Evolutionary conservation across 2,329 filamentous ascomycete genomes (phyloP).

Genomic region (Dactylella cylindrospora): DNA sequence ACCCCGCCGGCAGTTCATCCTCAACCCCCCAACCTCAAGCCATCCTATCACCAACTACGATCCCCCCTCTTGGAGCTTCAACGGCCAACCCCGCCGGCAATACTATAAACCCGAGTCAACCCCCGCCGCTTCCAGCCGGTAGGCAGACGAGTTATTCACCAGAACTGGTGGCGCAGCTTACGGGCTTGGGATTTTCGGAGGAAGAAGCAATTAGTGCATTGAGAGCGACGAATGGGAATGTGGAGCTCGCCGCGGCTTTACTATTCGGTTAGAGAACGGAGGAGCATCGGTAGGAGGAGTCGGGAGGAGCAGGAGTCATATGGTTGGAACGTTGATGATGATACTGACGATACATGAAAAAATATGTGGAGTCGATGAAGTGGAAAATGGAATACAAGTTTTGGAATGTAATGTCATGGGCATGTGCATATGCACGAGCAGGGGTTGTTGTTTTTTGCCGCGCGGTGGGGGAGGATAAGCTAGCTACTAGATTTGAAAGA

Average conservation of each 20-base stretch:
- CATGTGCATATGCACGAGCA: no score
- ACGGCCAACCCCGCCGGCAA: conserved; percentile 45
- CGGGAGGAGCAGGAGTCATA: no score
- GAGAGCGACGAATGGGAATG: conserved; percentile 78
- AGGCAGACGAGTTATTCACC: conserved; percentile 54
- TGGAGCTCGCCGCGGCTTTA: conserved; percentile 82
- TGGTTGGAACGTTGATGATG: no score
- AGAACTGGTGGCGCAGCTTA: conserved; percentile 72
- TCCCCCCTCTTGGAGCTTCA: conserved; percentile 13
- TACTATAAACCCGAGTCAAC: conserved; percentile 48
- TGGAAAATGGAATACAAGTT: no score
- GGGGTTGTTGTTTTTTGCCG: no score
- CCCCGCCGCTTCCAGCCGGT: conserved; percentile 47
- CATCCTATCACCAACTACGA: conserved; percentile 32
- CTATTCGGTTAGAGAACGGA: conserved; percentile 58
- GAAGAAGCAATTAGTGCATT: conserved; percentile 77
- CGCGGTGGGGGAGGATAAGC: no score
- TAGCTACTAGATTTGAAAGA: no score
- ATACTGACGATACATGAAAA: no score
- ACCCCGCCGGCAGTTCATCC: conserved; percentile 44
- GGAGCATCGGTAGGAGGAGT: no score
- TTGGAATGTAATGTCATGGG: no score
- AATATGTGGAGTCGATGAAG: no score
- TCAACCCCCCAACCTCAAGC: conserved; percentile 22
- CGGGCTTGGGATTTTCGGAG: conserved; percentile 73